Base-by-base conservation (phyloP, 345 rosid species). In the Rubroshorea leprosula region DNA sequence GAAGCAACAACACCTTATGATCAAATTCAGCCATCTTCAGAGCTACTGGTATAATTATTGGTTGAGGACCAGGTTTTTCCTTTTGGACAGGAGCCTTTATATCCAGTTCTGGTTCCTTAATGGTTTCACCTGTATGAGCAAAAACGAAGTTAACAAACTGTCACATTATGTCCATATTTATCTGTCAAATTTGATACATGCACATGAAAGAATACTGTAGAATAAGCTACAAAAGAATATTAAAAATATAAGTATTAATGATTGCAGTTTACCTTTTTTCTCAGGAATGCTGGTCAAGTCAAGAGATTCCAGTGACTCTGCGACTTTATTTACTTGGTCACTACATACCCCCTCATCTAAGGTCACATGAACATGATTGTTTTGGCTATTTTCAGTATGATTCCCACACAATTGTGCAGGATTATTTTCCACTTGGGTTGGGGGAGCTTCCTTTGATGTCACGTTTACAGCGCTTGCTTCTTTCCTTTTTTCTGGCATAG, bases 1-100 rank as follows among this genome's bases (percentile, higher is more conserved):
- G 46, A 35, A 25, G 43, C 1, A 51, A n/a, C 21, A 57, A 53
- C 35, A 94, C 99, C 95, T 90, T 84, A 62, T 94, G 99, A 65
- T 94, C 96, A 52, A 94, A 94, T 68, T 84, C 87, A 54, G 90
- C 81, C 99, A 94, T 94, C 81, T 84, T 90, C 51, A 90, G 73
- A 62, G 87, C 85, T 58, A 90, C 81, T 43, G 99, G 95, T 60
- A 94, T 68, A 48, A 94, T 73, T 65, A 94, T 80, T 1, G 99
- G 90, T 45, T 90, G 81, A 0, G 87, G 74, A 61, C 87, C 85
- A 59, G 84, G 63, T 72, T 87, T 93, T 58, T 74, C 77, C 66
- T 80, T 86, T 68, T 63, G 76, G 39, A 45, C 68, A 27, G 61
- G 49, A 48, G 51, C 26, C 53, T 56, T 59, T 70, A 55, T 57